A percentile compares a stretch with the other conserved stretches of the same genome.
These are phyloP conservation scores for Sonneratia caseolaris DNA, from an alignment of 345 rosid genomes.

Conservation along the genomic window DNA sequence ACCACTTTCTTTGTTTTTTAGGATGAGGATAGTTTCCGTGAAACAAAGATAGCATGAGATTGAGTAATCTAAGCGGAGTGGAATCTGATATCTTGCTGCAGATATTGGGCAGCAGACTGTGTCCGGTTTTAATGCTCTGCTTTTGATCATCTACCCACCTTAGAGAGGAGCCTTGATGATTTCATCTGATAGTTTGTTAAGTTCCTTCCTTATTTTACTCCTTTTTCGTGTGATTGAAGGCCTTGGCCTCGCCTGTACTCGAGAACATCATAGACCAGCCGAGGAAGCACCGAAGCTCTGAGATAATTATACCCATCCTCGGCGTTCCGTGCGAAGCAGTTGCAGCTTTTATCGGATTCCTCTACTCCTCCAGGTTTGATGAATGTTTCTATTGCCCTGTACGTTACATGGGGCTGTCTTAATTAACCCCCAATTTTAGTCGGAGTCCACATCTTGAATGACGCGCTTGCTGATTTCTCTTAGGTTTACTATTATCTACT, in stretches of 20 bases:
- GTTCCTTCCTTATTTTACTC: neutral
- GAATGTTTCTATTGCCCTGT: neutral
- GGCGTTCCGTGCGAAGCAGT: constrained; percentile 44
- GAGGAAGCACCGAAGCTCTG: constrained; percentile 31
- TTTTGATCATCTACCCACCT: no score
- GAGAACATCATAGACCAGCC: constrained; percentile 32
- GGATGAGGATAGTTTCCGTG: no score
- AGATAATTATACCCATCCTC: constrained; percentile 23
- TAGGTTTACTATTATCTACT: neutral
- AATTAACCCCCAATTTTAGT: neutral
- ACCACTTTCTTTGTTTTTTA: no score
- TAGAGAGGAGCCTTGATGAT: no score
- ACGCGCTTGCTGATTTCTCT: neutral
- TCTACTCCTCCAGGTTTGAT: constrained; percentile 30
- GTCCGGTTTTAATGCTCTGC: no score
- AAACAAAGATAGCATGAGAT: no score
- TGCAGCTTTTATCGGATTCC: constrained; percentile 25
- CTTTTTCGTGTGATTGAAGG: constrained; percentile 11
- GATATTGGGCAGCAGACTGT: no score
- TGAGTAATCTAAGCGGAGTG: neutral
- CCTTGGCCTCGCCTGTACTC: constrained; percentile 29
- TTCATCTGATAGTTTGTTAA: no score
- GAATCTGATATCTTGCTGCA: neutral
- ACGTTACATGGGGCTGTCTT: neutral
- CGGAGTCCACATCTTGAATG: neutral